phyloP scores from a whole-genome alignment of 176 grass and related monocot species.

The Dendrocalamus sinicus region DNA sequence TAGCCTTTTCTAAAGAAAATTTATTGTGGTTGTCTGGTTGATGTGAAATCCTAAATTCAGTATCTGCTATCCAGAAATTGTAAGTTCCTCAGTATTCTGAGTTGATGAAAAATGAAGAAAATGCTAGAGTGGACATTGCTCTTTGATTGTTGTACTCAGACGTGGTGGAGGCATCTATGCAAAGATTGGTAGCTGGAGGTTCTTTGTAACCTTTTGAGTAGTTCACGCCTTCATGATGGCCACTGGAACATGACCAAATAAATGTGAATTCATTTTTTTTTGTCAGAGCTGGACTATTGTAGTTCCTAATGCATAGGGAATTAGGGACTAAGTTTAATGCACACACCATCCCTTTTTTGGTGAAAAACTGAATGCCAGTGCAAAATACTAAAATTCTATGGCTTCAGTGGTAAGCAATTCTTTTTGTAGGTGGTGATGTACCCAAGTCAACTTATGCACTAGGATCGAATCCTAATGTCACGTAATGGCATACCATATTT shows the following conservation, averaged over 20 bases:
- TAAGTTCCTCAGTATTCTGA: neutral
- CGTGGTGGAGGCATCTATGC: neutral
- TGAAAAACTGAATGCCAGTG: neutral
- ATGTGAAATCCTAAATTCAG: neutral
- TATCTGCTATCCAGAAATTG: neutral
- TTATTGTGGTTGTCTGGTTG: neutral
- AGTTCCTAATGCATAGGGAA: neutral
- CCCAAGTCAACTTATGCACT: no score
- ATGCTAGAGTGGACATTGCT: neutral
- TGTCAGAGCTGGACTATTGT: neutral
- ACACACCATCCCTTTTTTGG: neutral
- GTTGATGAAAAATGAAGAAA: conserved; percentile 11
- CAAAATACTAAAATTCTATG: neutral
- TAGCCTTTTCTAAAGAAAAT: conserved; percentile 5
- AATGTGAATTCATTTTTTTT: neutral
- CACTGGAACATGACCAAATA: neutral
- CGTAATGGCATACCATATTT: no score
- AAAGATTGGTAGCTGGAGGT: neutral
- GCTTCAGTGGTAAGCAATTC: no score
- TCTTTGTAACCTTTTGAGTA: conserved; percentile 9
- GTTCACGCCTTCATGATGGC: neutral
- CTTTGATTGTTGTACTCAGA: neutral
- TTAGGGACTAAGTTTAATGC: neutral
- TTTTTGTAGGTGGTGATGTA: no score
- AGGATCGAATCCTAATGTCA: no score